Base-by-base conservation (phyloP, 208 protist species). In the Acanthamoeba comandoni region DNA sequence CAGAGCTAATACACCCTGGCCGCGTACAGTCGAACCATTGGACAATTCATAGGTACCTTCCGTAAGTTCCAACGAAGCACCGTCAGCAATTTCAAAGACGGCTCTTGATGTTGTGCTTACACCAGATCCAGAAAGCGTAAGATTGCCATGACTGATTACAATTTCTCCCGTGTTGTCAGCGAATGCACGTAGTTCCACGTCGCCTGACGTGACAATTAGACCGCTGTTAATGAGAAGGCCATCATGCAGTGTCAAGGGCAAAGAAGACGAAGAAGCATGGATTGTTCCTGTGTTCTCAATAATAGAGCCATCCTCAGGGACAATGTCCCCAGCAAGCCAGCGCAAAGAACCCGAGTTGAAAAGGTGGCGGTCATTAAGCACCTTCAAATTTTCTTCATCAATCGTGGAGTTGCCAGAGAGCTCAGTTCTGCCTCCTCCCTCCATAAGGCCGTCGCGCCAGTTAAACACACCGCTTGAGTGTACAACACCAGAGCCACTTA, bases 161-260 rank as follows among this genome's bases (percentile, higher is more conserved):
- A 80, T 80, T 43, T 43, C 17, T 43, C 70, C 70, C 31, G 39
- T 82, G 48, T 7, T 82, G 43, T 55, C 60, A 24, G 60, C 31
- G 35, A 55, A 49, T 39, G 70, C 22, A 39, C 55, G 17, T 24
- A 26, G 22, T 2, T n/a, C 26, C 29, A 75, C n/a, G n/a, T n/a
- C 15, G 67, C 26, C 26, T 26, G 67, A 39, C 29, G n/a, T 75
- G 67, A 75, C 67, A 19, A 75, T 31, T 0, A 75, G 29, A 53
- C 73, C 73, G 49, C 11, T 60, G 73, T 82, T 82, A 53, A 82
- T 82, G 73, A 82, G 60, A 48, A 82, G 51, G 35, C 73, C 73
- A n/a, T n/a, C 35, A 24, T 82, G 73, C 39, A 82, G 22, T 48
- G 39, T 29, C 48, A 82, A 9, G 48, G 11, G 15, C 9, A 15